Evolutionary conservation across 495 filamentous ascomycete genomes (phyloP).

Genomic region (Aspergillus bridgeri): DNA sequence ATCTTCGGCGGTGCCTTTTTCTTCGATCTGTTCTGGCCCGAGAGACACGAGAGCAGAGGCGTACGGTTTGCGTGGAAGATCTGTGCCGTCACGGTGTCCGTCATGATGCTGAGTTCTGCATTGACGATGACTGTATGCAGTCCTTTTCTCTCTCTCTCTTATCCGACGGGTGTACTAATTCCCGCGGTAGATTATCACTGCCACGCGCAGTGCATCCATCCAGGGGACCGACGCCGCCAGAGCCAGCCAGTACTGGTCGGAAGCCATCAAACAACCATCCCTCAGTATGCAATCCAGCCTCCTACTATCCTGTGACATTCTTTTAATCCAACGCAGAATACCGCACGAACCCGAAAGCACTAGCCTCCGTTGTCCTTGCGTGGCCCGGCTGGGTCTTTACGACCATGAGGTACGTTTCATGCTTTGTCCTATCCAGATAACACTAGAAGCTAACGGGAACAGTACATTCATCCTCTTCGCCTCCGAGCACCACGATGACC

Average conservation of each 20-base stretch:
- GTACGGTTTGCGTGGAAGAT: slow-evolving; percentile 48
- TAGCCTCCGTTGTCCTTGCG: slow-evolving; percentile 39
- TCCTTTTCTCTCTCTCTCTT: background rate
- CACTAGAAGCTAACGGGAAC: background rate
- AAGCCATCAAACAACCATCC: slow-evolving; percentile 26
- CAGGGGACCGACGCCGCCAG: slow-evolving; percentile 27
- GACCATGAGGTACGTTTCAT: slow-evolving; percentile 22
- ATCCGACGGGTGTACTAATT: background rate
- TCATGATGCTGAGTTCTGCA: slow-evolving; percentile 39
- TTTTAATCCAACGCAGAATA: slow-evolving; percentile 22
- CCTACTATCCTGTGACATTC: background rate
- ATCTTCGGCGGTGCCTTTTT: slow-evolving; percentile 54
- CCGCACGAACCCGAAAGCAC: slow-evolving; percentile 31
- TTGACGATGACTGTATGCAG: slow-evolving; percentile 37
- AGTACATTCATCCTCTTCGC: slow-evolving; percentile 27
- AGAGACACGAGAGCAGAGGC: slow-evolving; percentile 38
- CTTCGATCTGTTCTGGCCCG: slow-evolving; percentile 54
- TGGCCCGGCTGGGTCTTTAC: slow-evolving; percentile 37
- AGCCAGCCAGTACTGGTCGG: slow-evolving; percentile 20
- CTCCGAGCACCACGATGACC: slow-evolving; percentile 28
- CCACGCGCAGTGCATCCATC: slow-evolving; percentile 31
- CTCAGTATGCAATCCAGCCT: slow-evolving; percentile 22
- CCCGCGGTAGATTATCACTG: slow-evolving; percentile 32
- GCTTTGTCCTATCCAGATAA: no score
- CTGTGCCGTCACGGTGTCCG: slow-evolving; percentile 36